Percentiles rank a stretch among this genome's conserved stretches.
Conservation (phyloP, 495 filamentous ascomycete genomes). For the Acidiella bohemica region DNA sequence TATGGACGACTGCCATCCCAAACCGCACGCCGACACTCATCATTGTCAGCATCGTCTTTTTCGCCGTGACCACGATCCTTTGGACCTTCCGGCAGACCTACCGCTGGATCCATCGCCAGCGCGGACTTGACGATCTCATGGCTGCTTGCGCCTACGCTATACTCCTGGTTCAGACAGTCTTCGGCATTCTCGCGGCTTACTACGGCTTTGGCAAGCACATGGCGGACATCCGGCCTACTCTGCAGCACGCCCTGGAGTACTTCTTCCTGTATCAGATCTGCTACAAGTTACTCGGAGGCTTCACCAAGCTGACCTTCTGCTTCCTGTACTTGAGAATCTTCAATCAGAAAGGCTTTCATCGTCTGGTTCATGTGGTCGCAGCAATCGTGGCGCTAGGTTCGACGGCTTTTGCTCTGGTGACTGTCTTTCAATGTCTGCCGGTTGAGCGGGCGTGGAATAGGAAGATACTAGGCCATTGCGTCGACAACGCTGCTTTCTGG, state of each 20-base stretch:
- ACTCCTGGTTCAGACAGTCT: conserved; percentile 4
- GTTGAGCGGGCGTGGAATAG: conserved; percentile 9
- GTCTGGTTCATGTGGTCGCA: conserved; percentile 2
- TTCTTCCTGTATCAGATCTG: conserved; percentile 14
- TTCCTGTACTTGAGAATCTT: conserved; percentile 10
- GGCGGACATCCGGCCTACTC: conserved; percentile 3
- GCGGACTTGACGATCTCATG: conserved; percentile 7
- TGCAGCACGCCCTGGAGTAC: neutral
- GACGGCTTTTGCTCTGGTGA: conserved; percentile 5
- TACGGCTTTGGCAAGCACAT: conserved; percentile 12
- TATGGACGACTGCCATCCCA: neutral
- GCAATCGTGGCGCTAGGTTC: conserved; percentile 1
- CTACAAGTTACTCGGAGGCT: conserved; percentile 11
- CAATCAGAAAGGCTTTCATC: conserved; percentile 6
- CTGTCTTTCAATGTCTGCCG: conserved; percentile 11
- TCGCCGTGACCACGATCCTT: conserved; percentile 5
- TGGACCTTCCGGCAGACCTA: conserved; percentile 7
- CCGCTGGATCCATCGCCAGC: conserved; percentile 10
- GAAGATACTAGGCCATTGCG: conserved; percentile 6
- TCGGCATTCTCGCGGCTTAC: conserved; percentile 6
- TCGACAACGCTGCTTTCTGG: conserved; percentile 10
- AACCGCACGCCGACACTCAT: conserved; percentile 2
- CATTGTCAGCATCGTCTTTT: conserved; percentile 9
- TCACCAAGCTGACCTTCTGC: conserved; percentile 14
- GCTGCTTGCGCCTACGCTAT: conserved; percentile 8